A percentile compares a stretch with the other conserved stretches of the same genome.
These are phyloP conservation scores for Porpolomopsis calyptriformis DNA, from an alignment of 768 basidiomycete species.

Conservation along the genomic window DNA sequence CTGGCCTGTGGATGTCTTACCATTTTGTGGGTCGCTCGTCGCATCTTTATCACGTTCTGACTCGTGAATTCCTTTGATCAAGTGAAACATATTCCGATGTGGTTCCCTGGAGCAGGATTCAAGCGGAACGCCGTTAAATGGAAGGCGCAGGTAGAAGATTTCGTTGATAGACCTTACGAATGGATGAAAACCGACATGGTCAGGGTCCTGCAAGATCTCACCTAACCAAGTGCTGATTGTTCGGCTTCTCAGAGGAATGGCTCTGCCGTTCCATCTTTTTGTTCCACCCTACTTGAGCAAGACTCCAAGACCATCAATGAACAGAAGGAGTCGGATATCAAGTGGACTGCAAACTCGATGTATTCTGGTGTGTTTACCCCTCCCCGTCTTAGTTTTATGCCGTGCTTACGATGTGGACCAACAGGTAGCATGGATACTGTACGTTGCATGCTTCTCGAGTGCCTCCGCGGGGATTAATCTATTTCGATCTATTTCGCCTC, in stretches of 20 bases:
- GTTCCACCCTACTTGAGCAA: constrained; percentile 47
- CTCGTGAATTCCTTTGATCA: neutral
- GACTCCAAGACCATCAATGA: constrained; percentile 22
- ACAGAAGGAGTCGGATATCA: constrained; percentile 55
- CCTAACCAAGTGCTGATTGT: neutral
- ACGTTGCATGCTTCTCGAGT: too few relatives aligned
- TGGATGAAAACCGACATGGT: constrained; percentile 13
- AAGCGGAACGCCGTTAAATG: constrained; percentile 26
- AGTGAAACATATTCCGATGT: constrained; percentile 18
- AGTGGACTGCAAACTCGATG: constrained; percentile 81
- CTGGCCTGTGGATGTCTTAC: constrained; percentile 28
- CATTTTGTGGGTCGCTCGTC: constrained; percentile 9
- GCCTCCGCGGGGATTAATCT: too few relatives aligned
- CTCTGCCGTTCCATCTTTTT: constrained; percentile 30
- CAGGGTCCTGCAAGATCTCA: neutral
- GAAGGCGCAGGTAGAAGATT: constrained; percentile 27
- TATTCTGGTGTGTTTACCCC: constrained; percentile 31
- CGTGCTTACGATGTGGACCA: neutral
- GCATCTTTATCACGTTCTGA: neutral
- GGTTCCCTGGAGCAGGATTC: constrained; percentile 32
- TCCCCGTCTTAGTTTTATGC: constrained; percentile 3
- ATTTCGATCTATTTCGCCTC: too few relatives aligned
- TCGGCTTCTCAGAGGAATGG: constrained; percentile 28
- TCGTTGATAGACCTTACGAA: constrained; percentile 13
- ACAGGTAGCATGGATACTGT: constrained; percentile 52